phyloP scores from a whole-genome alignment of 352 stramenopile genomes.

The Phytophthora hybrid region DNA sequence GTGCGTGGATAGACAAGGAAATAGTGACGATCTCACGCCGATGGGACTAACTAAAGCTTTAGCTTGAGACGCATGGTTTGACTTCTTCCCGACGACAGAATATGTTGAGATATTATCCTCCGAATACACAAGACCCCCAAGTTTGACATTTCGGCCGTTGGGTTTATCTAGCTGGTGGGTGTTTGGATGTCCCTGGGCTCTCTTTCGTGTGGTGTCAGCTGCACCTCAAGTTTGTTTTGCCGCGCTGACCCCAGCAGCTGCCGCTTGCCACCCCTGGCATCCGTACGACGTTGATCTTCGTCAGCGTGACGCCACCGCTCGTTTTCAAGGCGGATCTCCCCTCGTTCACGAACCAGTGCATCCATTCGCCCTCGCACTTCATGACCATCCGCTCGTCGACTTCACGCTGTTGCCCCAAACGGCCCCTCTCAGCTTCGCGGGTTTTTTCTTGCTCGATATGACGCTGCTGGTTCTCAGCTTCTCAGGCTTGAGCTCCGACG shows the following conservation, averaged over 20 bases:
- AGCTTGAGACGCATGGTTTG: too few relatives aligned
- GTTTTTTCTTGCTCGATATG: conserved; percentile 58
- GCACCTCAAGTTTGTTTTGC: conserved; percentile 19
- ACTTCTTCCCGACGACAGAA: too few relatives aligned
- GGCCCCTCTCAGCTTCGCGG: conserved; percentile 42
- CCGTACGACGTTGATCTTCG: conserved; percentile 44
- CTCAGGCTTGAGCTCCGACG: conserved; percentile 41
- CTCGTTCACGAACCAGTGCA: conserved; percentile 63
- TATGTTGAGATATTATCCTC: too few relatives aligned
- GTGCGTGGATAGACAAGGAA: not conserved
- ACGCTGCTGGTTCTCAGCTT: conserved; percentile 56
- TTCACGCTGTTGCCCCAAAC: conserved; percentile 54
- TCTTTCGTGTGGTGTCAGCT: not conserved
- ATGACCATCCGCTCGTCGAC: conserved; percentile 64
- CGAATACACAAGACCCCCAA: too few relatives aligned
- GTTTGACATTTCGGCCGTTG: too few relatives aligned
- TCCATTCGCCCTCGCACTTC: conserved; percentile 79
- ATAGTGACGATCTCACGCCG: not conserved
- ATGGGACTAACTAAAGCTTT: not conserved
- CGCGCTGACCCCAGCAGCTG: conserved; percentile 40
- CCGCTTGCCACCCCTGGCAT: conserved; percentile 63
- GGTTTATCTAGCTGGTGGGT: not conserved
- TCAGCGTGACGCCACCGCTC: conserved; percentile 51
- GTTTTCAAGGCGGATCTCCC: conserved; percentile 48
- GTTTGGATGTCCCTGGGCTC: not conserved